phyloP scores from a whole-genome alignment of 495 filamentous ascomycete species.

The Astrocystis sublimbata region DNA sequence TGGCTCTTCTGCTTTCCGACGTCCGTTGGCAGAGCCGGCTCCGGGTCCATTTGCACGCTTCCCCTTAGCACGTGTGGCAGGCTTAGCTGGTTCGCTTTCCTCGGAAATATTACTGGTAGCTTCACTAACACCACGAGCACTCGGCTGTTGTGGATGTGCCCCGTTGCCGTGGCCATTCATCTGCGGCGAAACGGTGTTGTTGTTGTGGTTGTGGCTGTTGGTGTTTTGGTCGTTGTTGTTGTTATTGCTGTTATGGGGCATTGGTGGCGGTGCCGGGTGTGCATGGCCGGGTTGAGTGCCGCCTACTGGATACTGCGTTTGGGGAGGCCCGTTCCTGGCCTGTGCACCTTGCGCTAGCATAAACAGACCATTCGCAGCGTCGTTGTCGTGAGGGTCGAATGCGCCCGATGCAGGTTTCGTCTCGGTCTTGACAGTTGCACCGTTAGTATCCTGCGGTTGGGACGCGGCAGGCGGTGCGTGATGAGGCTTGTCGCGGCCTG shows the following conservation, averaged over 20 bases:
- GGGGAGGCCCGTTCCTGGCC: constrained; percentile 57
- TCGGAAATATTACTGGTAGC: constrained; percentile 71
- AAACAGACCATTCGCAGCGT: constrained; percentile 93
- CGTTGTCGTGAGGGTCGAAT: constrained; percentile 85
- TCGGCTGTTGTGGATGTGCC: constrained; percentile 44
- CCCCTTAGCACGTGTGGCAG: constrained; percentile 63
- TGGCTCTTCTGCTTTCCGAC: constrained; percentile 80
- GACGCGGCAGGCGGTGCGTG: constrained; percentile 41
- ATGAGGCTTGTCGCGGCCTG: constrained; percentile 48
- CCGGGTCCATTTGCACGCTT: no score
- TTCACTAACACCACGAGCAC: constrained; percentile 63
- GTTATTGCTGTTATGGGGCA: no score
- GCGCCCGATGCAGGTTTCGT: constrained; percentile 54
- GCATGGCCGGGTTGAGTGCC: constrained; percentile 50
- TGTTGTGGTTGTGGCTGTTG: no score
- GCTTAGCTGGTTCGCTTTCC: constrained; percentile 65
- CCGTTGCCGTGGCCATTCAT: constrained; percentile 50
- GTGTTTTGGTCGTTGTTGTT: no score
- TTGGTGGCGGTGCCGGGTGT: constrained; percentile 31
- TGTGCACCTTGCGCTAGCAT: constrained; percentile 84
- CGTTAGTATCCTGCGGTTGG: constrained; percentile 51
- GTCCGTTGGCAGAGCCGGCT: constrained; percentile 50
- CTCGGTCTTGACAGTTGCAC: constrained; percentile 40
- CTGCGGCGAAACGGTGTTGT: constrained; percentile 52
- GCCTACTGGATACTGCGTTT: constrained; percentile 54